Percentiles rank a stretch among this genome's conserved stretches.
Conservation (phyloP, 2,329 filamentous ascomycete genomes). For the Zymoseptoria tritici region DNA sequence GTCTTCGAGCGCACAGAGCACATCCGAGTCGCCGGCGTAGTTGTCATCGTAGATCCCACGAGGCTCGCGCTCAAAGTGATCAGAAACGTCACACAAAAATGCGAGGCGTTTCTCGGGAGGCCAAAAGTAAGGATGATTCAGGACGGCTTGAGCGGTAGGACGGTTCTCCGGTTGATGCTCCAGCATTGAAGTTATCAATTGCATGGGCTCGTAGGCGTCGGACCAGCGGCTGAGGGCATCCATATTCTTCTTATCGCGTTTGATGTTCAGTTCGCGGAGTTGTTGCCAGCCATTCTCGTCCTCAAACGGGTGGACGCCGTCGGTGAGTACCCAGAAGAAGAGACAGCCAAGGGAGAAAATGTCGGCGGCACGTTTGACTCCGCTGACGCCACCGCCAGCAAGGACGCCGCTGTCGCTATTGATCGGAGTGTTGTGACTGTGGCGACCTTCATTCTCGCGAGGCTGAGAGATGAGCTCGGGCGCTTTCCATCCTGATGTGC, state of each 20-base stretch:
- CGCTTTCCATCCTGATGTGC: slow-evolving; percentile 92
- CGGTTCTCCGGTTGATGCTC: slow-evolving; percentile 55
- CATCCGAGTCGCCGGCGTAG: slow-evolving; percentile 42
- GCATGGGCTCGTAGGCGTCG: slow-evolving; percentile 77
- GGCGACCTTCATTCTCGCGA: slow-evolving; percentile 37
- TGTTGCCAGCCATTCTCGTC: slow-evolving; percentile 87
- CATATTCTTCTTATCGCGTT: slow-evolving; percentile 72
- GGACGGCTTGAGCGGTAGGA: slow-evolving; percentile 69
- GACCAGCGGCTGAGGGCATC: slow-evolving; percentile 49
- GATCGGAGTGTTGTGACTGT: slow-evolving; percentile 36
- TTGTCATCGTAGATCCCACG: slow-evolving; percentile 48
- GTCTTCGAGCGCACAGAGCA: slow-evolving; percentile 53
- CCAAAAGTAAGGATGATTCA: slow-evolving; percentile 98
- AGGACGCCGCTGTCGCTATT: slow-evolving; percentile 50
- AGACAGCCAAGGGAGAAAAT: slow-evolving; percentile 95
- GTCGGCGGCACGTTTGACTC: slow-evolving; percentile 91
- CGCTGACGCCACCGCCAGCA: slow-evolving; percentile 46
- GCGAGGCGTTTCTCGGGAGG: slow-evolving; percentile 74
- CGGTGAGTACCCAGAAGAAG: slow-evolving; percentile 98
- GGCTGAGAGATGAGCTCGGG: slow-evolving; percentile 73
- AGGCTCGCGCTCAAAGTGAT: slow-evolving; percentile 90
- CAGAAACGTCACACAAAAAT: slow-evolving; percentile 93
- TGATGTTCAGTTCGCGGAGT: slow-evolving; percentile 83
- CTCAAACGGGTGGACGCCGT: slow-evolving; percentile 87
- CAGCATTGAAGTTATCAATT: slow-evolving; percentile 79